Base-by-base conservation (phyloP, 1,139 yeast genomes). In the Diutina siamensis region DNA sequence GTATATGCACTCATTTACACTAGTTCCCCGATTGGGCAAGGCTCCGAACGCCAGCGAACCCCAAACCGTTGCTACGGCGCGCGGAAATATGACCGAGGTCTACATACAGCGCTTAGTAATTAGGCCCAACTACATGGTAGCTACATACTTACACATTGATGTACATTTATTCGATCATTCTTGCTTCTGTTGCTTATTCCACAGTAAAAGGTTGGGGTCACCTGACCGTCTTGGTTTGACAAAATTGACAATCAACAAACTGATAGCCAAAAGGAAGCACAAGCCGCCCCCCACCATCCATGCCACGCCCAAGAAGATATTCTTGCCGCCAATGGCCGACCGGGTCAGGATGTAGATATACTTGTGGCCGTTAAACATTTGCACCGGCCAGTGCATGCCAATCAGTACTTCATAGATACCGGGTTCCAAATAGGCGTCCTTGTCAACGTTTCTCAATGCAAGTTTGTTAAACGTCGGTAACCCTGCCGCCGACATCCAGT, bases 401-500 rank as follows among this genome's bases (percentile, higher is more conserved):
- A 88, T 74, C 33, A 74, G 64, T 38, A 86, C 71, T 58, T 78
- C 78, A 61, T 92, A 92, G 4, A 72, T 72, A 19, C 98, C 98
- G 4, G 69, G 63, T 5, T 63, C 58, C 55, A 92, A 64, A 2
- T 67, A 60, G 32, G 76, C 77, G 5, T 17, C 13, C 42, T 38
- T 25, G 41, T 80, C 61, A 59, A 87, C 94, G 60, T 89, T 89
- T 58, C 95, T 78, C 52, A 80, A 68, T 3, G 83, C 87, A 58
- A 92, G 68, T 62, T 88, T 88, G 57, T 85, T 78, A 59, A 94
- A 92, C 28, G 79, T 79, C 9, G 97, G 82, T 50, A 94, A 71
- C 1, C 92, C 97, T 3, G 97, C 83, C 2, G 97, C 82, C 56
- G 88, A 80, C 97, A 92, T 89, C 99, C 99, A 92, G 61, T 89